phyloP scores from a whole-genome alignment of 2,329 filamentous ascomycete species.

The Sclerotinia nivalis region DNA sequence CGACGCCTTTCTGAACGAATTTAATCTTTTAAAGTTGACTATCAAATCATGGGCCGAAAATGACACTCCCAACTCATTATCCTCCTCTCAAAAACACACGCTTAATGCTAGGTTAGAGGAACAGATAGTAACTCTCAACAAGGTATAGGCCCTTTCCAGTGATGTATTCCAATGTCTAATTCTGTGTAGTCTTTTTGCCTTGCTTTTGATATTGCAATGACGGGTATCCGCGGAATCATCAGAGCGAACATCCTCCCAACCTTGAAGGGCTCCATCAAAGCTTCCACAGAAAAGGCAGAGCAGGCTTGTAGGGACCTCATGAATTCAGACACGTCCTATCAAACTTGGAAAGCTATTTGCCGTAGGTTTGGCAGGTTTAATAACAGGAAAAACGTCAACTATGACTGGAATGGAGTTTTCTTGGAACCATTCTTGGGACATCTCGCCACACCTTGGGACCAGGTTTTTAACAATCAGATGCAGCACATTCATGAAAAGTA shows the following conservation, averaged over 20 bases:
- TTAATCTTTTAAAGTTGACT: not conserved
- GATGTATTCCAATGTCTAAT: not conserved
- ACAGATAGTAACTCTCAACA: not conserved
- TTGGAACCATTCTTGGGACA: not conserved
- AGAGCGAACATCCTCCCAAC: not conserved
- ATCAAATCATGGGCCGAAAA: conserved; percentile 8
- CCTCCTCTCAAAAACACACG: not conserved
- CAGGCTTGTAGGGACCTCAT: not conserved
- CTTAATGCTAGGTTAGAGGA: not conserved
- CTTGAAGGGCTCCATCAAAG: not conserved
- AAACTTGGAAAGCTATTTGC: conserved; percentile 1
- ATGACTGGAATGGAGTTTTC: not conserved
- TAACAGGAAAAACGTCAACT: not conserved
- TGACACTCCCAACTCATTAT: not conserved
- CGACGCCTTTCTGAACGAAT: not conserved
- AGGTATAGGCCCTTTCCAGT: not conserved
- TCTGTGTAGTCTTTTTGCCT: not conserved
- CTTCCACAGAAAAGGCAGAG: not conserved
- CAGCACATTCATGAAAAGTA: not conserved
- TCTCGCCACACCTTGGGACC: conserved; percentile 1
- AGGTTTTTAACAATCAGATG: not conserved
- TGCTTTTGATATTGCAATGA: not conserved
- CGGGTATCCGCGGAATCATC: not conserved
- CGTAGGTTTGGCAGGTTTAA: not conserved
- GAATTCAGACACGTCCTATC: not conserved